These are phyloP conservation scores for Aristolochia contorta DNA, from an alignment of 164 flowering plant species.

Conservation along the genomic window DNA sequence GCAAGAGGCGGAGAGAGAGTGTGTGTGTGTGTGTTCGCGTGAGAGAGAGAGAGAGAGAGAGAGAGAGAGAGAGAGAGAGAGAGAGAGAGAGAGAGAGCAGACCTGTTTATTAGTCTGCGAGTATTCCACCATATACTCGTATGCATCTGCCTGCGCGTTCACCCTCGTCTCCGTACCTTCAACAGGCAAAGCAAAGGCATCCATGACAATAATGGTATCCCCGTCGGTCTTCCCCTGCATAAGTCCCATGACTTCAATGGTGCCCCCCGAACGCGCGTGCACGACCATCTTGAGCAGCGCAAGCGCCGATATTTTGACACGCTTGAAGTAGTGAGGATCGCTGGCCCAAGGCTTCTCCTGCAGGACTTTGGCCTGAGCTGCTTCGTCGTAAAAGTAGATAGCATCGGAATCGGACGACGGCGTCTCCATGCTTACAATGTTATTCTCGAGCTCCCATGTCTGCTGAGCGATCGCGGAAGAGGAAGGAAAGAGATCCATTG, in stretches of 20 bases:
- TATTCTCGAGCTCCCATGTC: slow-evolving; percentile 96
- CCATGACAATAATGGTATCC: slow-evolving; percentile 91
- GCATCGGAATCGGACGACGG: slow-evolving; percentile 39
- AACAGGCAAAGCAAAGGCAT: slow-evolving; percentile 94
- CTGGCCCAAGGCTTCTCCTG: slow-evolving; percentile 84
- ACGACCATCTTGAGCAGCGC: slow-evolving; percentile 98
- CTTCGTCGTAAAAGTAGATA: slow-evolving; percentile 81
- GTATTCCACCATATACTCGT: slow-evolving; percentile 98
- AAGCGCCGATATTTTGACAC: slow-evolving; percentile 88
- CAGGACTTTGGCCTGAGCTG: slow-evolving; percentile 58
- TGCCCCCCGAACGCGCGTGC: slow-evolving; percentile 97
- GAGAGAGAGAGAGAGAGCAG: not conserved
- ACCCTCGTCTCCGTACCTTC: slow-evolving; percentile 99
- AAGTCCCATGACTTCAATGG: slow-evolving; percentile 95
- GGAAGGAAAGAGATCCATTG: slow-evolving; percentile 8
- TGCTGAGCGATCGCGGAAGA: slow-evolving; percentile 55
- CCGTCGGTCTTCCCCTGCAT: slow-evolving; percentile 99
- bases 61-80: too few species aligned
- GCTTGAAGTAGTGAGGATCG: slow-evolving; percentile 93
- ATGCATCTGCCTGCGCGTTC: slow-evolving; percentile 98
- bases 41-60: not conserved
- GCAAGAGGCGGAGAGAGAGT: not conserved
- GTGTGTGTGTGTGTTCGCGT: too few species aligned
- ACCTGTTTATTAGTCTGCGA: slow-evolving; percentile 92
- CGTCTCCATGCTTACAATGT: slow-evolving; percentile 38